phyloP scores from a whole-genome alignment of 495 filamentous ascomycete genomes.

The Penicillium riverlandense region DNA sequence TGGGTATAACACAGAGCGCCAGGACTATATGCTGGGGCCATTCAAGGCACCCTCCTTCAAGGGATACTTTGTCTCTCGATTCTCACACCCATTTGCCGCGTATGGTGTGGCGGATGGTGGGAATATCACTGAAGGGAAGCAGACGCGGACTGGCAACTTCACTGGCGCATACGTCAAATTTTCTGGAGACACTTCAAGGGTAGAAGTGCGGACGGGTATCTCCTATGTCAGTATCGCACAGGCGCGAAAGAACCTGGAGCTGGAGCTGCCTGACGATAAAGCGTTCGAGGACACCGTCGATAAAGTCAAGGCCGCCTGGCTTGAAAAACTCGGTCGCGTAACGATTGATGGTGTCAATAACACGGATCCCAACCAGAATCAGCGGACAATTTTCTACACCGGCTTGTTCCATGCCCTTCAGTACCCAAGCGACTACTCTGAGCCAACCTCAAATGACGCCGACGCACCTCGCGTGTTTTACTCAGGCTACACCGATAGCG shows the following conservation, averaged over 20 bases:
- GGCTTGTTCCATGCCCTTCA: conserved; percentile 19
- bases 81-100: conserved; percentile 12
- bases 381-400: conserved; percentile 17
- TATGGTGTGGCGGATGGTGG: conserved; percentile 12
- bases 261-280: conserved; percentile 10
- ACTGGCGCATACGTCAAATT: conserved; percentile 21
- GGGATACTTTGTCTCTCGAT: conserved; percentile 20
- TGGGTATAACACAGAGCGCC: conserved; percentile 20
- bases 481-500: conserved; percentile 19
- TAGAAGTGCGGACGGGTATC: conserved; percentile 19
- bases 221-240: conserved; percentile 22
- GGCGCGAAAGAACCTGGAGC: conserved; percentile 15
- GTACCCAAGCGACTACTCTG: conserved; percentile 21
- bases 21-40: conserved; percentile 21
- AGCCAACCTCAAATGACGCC: conserved; percentile 8
- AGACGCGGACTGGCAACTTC: conserved; percentile 10
- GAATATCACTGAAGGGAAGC: neutral
- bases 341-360: conserved; percentile 14
- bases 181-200: neutral
- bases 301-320: conserved; percentile 15
- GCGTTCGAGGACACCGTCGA: conserved; percentile 12
- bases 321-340: conserved; percentile 19
- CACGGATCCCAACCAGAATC: conserved; percentile 14
- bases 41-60: conserved; percentile 16
- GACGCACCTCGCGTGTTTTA: conserved; percentile 7